These are phyloP conservation scores for Alternaria solani DNA, from an alignment of 2,329 filamentous ascomycete species.

Conservation along the genomic window DNA sequence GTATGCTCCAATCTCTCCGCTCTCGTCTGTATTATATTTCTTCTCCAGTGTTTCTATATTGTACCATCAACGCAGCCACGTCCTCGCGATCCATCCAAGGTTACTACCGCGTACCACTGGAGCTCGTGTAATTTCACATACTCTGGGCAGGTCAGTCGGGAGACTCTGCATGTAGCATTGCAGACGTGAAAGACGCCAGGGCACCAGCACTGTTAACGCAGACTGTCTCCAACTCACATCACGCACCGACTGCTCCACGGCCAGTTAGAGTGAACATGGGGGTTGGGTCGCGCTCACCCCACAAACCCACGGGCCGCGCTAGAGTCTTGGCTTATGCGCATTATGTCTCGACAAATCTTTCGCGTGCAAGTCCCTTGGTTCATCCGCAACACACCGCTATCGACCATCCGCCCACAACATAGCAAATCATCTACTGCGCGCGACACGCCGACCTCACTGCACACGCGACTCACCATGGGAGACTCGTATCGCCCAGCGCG, in stretches of 20 bases:
- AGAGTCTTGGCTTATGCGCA: conserved; percentile 22
- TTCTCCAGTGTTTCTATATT: conserved; percentile 21
- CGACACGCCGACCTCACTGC: conserved; percentile 10
- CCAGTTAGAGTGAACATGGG: neutral
- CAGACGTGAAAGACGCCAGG: neutral
- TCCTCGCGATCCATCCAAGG: neutral
- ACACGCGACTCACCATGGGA: conserved; percentile 25
- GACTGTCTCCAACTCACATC: neutral
- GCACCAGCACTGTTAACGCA: neutral
- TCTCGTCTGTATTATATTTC: conserved; percentile 19
- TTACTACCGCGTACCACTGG: neutral
- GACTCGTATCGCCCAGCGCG: conserved; percentile 42
- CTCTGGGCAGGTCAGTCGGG: neutral
- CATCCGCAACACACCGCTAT: conserved; percentile 5
- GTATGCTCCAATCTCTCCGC: conserved; percentile 23
- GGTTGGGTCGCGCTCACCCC: conserved; percentile 5
- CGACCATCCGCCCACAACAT: conserved; percentile 6
- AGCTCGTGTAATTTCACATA: neutral
- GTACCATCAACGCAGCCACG: conserved; percentile 22
- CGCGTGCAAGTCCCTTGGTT: conserved; percentile 17
- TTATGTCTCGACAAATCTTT: conserved; percentile 22
- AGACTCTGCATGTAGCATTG: neutral
- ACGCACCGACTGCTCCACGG: neutral
- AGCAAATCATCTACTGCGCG: neutral
- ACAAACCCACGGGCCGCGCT: conserved; percentile 15